These are phyloP conservation scores for Chalciporus pseudorubinellus DNA, from an alignment of 768 basidiomycete genomes.

Conservation along the genomic window DNA sequence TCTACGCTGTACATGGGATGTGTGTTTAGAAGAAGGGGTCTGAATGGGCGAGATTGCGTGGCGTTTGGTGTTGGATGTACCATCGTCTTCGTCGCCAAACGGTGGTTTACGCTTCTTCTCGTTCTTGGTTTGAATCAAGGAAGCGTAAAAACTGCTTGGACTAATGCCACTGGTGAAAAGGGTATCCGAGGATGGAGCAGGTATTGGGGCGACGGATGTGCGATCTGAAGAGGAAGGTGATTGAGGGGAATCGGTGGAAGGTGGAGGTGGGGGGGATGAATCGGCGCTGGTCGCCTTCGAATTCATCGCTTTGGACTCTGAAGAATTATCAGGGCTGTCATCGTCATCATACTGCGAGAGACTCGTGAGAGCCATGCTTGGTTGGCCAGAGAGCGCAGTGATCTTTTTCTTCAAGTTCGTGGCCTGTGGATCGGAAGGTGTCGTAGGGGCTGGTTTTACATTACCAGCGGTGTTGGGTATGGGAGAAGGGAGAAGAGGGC, in stretches of 20 bases:
- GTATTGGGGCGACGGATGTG: conserved; percentile 17
- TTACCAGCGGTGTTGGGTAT: conserved; percentile 20
- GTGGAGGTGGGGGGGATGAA: conserved; percentile 31
- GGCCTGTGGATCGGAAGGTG: conserved; percentile 50
- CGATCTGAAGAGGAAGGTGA: conserved; percentile 33
- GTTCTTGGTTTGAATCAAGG: conserved; percentile 13
- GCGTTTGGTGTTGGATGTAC: conserved; percentile 17
- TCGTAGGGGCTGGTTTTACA: conserved; percentile 16
- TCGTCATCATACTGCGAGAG: conserved; percentile 44
- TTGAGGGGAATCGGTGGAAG: conserved; percentile 33
- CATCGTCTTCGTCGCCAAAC: conserved; percentile 30
- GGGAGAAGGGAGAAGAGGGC: conserved; percentile 59
- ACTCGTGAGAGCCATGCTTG: conserved; percentile 36
- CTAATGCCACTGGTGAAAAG: conserved; percentile 26
- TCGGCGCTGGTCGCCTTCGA: conserved; percentile 22
- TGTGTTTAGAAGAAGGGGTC: conserved; percentile 24
- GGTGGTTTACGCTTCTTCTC: conserved; percentile 43
- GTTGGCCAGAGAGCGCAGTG: conserved; percentile 31
- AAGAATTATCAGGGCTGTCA: conserved; percentile 30
- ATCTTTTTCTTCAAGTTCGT: conserved; percentile 53
- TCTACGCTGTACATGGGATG: conserved; percentile 18
- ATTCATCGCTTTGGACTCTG: conserved; percentile 15
- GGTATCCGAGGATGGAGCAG: conserved; percentile 19
- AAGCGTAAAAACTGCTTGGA: conserved; percentile 40
- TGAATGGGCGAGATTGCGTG: conserved; percentile 20